Base-by-base conservation (phyloP, 371 early-diverging fungal species). In the Saksenaea oblongispora region DNA sequence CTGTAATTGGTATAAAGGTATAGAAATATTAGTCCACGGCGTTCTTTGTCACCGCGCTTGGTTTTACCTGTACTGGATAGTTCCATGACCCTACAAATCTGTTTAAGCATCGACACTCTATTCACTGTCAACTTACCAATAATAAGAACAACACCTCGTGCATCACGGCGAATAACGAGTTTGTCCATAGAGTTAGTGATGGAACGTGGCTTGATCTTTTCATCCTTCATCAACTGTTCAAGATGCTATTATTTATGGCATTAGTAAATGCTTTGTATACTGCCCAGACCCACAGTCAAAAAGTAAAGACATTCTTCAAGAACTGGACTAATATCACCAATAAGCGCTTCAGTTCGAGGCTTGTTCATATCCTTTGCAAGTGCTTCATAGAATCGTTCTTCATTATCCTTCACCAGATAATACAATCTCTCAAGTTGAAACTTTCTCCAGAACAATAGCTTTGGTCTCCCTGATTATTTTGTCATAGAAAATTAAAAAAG, bases 101-200 rank as follows among this genome's bases (percentile, higher is more conserved):
- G 36, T n/a, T 39, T 8, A 27, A 17, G 15, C 35, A 47, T 24
- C 34, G 17, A 41, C 22, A 26, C 24, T 34, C 24, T 28, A 14
- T 15, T 35, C 14, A 18, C 0, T 34, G 56, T 9, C 28, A 13
- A 47, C 66, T 35, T 72, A 75, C 84, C 84, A 27, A 87, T 62
- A 59, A 89, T 73, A 22, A 86, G 72, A 5, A 89, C 91, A 8
- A 88, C 74, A 69, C 97, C 96, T 58, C 87, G 79, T 4, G 96
- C 93, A 41, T 91, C 93, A 54, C 79, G 82, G 56, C 88, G 86
- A 57, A 90, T 75, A 36, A 84, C 58, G 10, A 80, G 71, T 59
- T 78, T 77, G 64, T 78, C 76, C 53, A 65, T 56, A 0, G 71
- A 59, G 39, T 81, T 66, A 10, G 56, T n/a, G 5, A 61, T 8